These are phyloP conservation scores for Lunasporangiospora selenospora DNA, from an alignment of 192 early-diverging fungal genomes.

Conservation along the genomic window DNA sequence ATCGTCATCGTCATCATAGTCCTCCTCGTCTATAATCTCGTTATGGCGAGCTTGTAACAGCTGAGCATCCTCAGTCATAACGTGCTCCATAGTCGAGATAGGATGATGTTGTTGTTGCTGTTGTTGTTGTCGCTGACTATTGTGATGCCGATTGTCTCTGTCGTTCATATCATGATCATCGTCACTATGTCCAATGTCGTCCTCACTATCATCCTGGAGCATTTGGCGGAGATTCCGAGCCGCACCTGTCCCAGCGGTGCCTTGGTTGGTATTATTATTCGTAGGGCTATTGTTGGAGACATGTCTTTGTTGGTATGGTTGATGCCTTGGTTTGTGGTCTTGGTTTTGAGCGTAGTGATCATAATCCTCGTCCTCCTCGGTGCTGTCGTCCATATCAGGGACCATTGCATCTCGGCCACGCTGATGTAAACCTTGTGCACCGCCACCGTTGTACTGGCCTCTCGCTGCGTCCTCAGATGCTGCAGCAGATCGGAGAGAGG, in stretches of 20 bases:
- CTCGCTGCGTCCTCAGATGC: not conserved
- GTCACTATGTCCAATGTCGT: conserved; percentile 8
- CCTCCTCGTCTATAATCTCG: conserved; percentile 43
- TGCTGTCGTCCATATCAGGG: conserved; percentile 35
- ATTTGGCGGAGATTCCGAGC: conserved; percentile 7
- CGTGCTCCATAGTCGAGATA: conserved; percentile 4
- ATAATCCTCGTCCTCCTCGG: conserved; percentile 46
- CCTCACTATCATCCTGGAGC: conserved; percentile 26
- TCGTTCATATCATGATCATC: not conserved
- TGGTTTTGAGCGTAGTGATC: conserved; percentile 29
- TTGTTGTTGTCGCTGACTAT: not conserved
- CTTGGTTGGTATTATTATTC: not conserved
- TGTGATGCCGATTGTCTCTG: no score
- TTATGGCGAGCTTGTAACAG: conserved; percentile 34
- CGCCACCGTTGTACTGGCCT: not conserved
- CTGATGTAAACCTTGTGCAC: not conserved
- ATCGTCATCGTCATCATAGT: conserved; percentile 42
- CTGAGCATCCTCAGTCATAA: no score
- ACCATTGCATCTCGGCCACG: conserved; percentile 16
- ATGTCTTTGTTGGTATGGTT: not conserved
- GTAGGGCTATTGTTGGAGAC: not conserved
- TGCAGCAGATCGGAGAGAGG: conserved; percentile 33
- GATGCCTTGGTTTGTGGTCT: conserved; percentile 21
- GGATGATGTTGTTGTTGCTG: not conserved
- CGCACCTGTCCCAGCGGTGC: not conserved